Percentiles rank a stretch among this genome's conserved stretches.
Conservation (phyloP, 2,329 filamentous ascomycete species). For the Tolypocladium inflatum region DNA sequence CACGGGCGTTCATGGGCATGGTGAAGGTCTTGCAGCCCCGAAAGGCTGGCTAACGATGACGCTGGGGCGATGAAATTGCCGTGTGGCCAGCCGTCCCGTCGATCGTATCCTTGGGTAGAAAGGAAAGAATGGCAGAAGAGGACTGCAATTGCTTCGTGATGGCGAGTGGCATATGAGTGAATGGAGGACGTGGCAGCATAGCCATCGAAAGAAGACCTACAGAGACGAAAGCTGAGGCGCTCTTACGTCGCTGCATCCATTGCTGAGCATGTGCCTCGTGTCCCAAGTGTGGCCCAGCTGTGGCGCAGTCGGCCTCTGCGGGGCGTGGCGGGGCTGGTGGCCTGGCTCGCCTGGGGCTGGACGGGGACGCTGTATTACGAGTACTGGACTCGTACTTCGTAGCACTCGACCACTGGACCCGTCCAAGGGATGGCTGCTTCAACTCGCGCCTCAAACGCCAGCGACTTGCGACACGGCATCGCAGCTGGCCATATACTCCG, state of each 20-base stretch:
- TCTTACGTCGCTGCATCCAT: conserved; percentile 3
- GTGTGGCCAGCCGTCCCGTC: neutral
- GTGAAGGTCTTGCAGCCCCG: conserved; percentile 15
- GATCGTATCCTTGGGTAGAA: neutral
- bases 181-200: neutral
- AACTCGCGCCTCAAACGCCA: neutral
- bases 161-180: neutral
- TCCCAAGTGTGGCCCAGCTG: conserved; percentile 1
- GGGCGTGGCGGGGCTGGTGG: neutral
- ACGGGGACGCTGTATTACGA: neutral
- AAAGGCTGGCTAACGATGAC: conserved; percentile 13
- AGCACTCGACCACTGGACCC: neutral
- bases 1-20: conserved; percentile 25
- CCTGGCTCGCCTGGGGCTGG: neutral
- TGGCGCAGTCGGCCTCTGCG: neutral
- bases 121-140: neutral
- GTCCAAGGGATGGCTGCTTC: neutral
- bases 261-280: conserved; percentile 1
- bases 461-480: conserved; percentile 1
- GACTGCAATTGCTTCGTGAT: neutral
- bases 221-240: neutral
- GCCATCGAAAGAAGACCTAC: neutral
- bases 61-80: neutral
- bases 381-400: no score
- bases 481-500: neutral